Evolutionary conservation across 441 rosid genomes (phyloP), one percentile per base, ranked within the genome.

Genomic region (Lepidium campestre): DNA sequence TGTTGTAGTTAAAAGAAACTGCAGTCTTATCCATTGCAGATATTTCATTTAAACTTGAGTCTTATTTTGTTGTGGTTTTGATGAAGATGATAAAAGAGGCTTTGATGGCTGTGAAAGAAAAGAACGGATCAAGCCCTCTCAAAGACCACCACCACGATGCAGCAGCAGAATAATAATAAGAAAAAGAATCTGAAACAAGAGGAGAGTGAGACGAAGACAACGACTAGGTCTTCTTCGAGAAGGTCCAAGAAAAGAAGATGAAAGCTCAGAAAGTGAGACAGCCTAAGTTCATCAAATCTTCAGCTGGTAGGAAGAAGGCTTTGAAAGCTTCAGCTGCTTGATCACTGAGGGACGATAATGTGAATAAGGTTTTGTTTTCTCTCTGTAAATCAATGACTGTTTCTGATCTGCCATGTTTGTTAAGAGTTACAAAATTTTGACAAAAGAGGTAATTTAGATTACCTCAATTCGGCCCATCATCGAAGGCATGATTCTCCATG

Each of bases 81-180:
- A 20, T 59, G 76, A 80, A 91, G 97, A 91, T 91, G 93, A 85
- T 88, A 29, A 77, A 78, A 71, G 96, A 91, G 47, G 93, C 96
- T 5, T 60, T 91, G 11, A n/a, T 72, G 80, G 84, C 75, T 13
- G 55, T 86, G 68, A 76, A 82, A 35, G 96, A 91, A 35, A 87
- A 85, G 70, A 77, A 81, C 17, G 97, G 97, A 15, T 91, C 93
- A 1, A 91, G 97, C 65, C 91, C 93, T 1, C n/a, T n/a, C n/a
- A n/a, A n/a, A n/a, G n/a, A n/a, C n/a, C n/a, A n/a, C n/a, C n/a
- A n/a, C n/a, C n/a, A n/a, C n/a, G n/a, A n/a, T n/a, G n/a, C n/a
- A n/a, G n/a, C n/a, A n/a, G n/a, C n/a, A n/a, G n/a, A n/a, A n/a
- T n/a, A n/a, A 41, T 18, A 60, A 54, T 2, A 58, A 55, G 23